Conservation (phyloP, 2,329 filamentous ascomycete species). For the Coleophoma crateriformis region DNA sequence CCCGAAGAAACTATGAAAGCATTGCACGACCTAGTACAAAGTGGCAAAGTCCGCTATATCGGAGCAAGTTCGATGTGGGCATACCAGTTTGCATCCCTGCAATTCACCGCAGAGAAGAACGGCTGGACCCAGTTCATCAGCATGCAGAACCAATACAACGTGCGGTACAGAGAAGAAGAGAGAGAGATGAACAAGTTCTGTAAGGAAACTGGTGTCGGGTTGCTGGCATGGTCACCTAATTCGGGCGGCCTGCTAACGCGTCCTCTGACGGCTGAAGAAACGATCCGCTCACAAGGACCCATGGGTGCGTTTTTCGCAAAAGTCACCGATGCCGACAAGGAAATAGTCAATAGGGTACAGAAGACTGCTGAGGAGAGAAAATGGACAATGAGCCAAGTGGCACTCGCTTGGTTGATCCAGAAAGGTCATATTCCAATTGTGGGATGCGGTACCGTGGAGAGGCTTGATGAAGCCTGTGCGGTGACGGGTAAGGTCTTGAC, state of each 20-base stretch:
- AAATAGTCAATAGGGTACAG: conserved; percentile 46
- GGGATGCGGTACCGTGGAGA: conserved; percentile 36
- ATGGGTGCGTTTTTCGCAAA: neutral
- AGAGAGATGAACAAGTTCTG: conserved; percentile 31
- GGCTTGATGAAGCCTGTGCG: conserved; percentile 44
- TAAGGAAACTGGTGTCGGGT: conserved; percentile 31
- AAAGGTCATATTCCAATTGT: conserved; percentile 40
- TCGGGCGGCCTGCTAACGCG: conserved; percentile 18
- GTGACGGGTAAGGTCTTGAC: conserved; percentile 28
- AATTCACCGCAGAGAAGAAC: conserved; percentile 40
- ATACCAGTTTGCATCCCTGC: conserved; percentile 38
- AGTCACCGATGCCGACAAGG: conserved; percentile 30
- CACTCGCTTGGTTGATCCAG: conserved; percentile 43
- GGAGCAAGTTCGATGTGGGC: conserved; percentile 37
- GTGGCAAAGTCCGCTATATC: conserved; percentile 48
- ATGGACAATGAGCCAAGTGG: conserved; percentile 48
- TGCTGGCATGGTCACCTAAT: conserved; percentile 26
- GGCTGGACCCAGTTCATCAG: conserved; percentile 47
- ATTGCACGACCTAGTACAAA: conserved; percentile 48
- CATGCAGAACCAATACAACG: conserved; percentile 49
- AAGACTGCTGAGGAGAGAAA: conserved; percentile 46
- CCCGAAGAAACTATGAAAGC: conserved; percentile 55
- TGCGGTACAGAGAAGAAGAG: conserved; percentile 51
- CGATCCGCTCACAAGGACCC: neutral
- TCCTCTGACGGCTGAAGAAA: conserved; percentile 3